A percentile compares a stretch with the other conserved stretches of the same genome.
Evolutionary conservation across 345 rosid genomes (phyloP).

Genomic region (Populus euphratica): DNA sequence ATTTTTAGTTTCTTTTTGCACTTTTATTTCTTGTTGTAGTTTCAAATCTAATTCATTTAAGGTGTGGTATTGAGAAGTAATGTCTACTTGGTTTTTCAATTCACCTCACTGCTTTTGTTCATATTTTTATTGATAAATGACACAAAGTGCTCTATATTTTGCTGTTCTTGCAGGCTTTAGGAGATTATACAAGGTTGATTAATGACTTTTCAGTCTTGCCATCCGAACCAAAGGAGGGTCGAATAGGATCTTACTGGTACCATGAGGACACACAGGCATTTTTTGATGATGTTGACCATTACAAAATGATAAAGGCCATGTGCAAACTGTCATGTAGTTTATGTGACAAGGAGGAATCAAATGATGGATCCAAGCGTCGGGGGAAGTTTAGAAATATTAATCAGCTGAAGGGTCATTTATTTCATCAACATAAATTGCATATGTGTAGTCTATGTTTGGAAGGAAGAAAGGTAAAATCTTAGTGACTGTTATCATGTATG

Average conservation of each 20-base stretch:
- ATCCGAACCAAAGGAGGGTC: slow-evolving; percentile 75
- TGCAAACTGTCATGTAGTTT: slow-evolving; percentile 86
- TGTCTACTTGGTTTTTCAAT: neutral
- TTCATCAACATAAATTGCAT: slow-evolving; percentile 66
- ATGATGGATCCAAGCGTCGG: slow-evolving; percentile 56
- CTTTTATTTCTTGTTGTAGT: neutral
- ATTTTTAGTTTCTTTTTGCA: neutral
- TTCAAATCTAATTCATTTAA: neutral
- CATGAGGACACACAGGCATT: slow-evolving; percentile 83
- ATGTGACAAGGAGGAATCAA: slow-evolving; percentile 69
- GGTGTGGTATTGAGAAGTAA: neutral
- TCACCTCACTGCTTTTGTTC: neutral
- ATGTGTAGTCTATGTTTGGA: slow-evolving; percentile 93
- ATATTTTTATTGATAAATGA: neutral
- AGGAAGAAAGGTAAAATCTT: slow-evolving; percentile 70
- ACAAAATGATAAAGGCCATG: slow-evolving; percentile 97
- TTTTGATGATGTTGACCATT: slow-evolving; percentile 89
- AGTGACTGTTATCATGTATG: neutral
- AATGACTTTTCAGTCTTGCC: slow-evolving; percentile 81
- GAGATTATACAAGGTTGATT: slow-evolving; percentile 85
- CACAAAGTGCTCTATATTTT: neutral
- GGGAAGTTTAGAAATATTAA: slow-evolving; percentile 70
- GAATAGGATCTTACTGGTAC: slow-evolving; percentile 67
- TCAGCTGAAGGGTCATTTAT: slow-evolving; percentile 91
- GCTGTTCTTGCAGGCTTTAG: slow-evolving; percentile 60